A percentile compares a stretch with the other conserved stretches of the same genome.
phyloP scores from a whole-genome alignment of 768 basidiomycete species.

The Collybiopsis confluens region DNA sequence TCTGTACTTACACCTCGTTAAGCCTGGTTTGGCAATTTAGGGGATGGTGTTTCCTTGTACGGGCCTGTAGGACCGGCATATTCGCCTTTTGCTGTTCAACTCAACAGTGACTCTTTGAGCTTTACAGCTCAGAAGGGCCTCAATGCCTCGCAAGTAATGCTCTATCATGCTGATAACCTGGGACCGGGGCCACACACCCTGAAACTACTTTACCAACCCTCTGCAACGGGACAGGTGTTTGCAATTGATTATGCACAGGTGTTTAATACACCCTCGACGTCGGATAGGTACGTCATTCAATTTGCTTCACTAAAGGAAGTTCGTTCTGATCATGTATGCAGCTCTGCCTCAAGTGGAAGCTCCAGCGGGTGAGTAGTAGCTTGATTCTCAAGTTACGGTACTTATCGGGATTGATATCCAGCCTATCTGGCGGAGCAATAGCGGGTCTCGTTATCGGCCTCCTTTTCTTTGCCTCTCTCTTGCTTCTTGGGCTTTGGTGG shows the following conservation, averaged over 20 bases:
- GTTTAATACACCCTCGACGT: constrained; percentile 1
- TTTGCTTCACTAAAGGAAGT: neutral
- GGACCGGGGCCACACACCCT: constrained; percentile 22
- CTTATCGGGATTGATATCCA: neutral
- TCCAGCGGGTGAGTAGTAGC: neutral
- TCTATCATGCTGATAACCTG: constrained; percentile 21
- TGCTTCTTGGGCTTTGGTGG: constrained; percentile 11
- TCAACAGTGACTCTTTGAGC: constrained; percentile 25
- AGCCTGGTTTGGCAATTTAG: constrained; percentile 15
- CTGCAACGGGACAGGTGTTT: constrained; percentile 15
- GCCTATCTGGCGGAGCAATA: constrained; percentile 12
- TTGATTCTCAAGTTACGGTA: neutral
- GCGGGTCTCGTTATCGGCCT: constrained; percentile 18
- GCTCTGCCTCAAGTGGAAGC: neutral
- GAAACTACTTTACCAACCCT: constrained; percentile 24
- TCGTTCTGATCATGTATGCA: neutral
- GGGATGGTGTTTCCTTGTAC: constrained; percentile 42
- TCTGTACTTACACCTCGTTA: neutral
- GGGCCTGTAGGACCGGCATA: constrained; percentile 34
- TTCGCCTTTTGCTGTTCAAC: constrained; percentile 28
- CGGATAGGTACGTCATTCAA: neutral
- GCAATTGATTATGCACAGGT: constrained; percentile 25
- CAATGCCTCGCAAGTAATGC: constrained; percentile 21
- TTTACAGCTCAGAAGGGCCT: constrained; percentile 18
- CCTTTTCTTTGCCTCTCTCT: constrained; percentile 9